Evolutionary conservation across 768 basidiomycete species (phyloP).

Genomic region (Mycena filopes): DNA sequence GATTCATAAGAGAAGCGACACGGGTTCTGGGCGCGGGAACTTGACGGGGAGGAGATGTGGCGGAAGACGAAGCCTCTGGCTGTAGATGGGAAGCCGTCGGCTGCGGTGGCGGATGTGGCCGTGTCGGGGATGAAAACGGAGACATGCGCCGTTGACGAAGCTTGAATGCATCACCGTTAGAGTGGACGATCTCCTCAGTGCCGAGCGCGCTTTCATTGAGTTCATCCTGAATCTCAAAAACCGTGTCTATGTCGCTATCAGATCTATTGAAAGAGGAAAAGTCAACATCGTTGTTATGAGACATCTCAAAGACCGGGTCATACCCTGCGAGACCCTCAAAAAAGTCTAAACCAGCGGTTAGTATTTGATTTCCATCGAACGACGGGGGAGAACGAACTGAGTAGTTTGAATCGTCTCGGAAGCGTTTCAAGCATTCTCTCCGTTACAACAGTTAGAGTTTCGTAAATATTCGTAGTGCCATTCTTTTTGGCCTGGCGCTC

Average conservation of each 20-base stretch:
- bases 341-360: conserved; percentile 58
- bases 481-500: conserved; percentile 84
- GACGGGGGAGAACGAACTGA: conserved; percentile 64
- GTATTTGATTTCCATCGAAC: background rate
- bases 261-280: background rate
- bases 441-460: conserved; percentile 72
- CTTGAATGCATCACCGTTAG: conserved; percentile 35
- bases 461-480: conserved; percentile 73
- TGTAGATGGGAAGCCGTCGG: background rate
- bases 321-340: conserved; percentile 84
- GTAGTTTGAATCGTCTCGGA: conserved; percentile 77
- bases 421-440: conserved; percentile 80
- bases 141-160: conserved; percentile 43
- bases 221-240: conserved; percentile 84
- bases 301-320: conserved; percentile 36
- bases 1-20: conserved; percentile 55
- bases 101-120: conserved; percentile 10
- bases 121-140: conserved; percentile 40
- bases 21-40: conserved; percentile 43
- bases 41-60: conserved; percentile 21
- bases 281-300: background rate
- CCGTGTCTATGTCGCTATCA: conserved; percentile 75
- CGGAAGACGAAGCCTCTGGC: conserved; percentile 46
- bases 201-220: conserved; percentile 66
- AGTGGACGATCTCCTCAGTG: conserved; percentile 22